Percentiles rank a stretch among this genome's conserved stretches.
Evolutionary conservation across 352 stramenopile species (phyloP).

Genomic region (Phytophthora quininea): DNA sequence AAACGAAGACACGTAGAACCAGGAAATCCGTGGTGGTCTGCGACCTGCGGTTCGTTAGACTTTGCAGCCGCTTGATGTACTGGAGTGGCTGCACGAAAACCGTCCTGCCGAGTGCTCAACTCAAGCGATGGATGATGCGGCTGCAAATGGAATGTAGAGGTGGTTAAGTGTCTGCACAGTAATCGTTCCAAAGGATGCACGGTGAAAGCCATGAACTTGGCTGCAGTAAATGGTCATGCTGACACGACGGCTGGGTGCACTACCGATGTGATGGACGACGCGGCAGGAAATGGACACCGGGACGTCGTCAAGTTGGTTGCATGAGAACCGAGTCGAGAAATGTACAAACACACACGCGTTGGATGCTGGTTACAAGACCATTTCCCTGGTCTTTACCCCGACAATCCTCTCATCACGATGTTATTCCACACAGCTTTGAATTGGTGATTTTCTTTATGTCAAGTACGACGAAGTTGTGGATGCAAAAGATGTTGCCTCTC

Average conservation of each 20-base stretch:
- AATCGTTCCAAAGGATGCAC: background rate
- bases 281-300: no score
- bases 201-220: no score
- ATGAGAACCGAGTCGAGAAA: background rate
- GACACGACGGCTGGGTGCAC: no score
- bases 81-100: no score
- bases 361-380: background rate
- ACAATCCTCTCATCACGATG: background rate
- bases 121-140: background rate
- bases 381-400: background rate
- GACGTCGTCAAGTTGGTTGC: background rate
- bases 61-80: background rate
- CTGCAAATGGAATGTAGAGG: background rate
- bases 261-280: no score
- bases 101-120: background rate
- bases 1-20: no score
- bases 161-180: background rate
- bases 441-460: background rate
- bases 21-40: no score
- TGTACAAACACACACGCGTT: background rate
- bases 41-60: no score
- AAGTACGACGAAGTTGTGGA: constrained; percentile 3
- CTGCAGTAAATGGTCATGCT: no score
- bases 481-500: background rate
- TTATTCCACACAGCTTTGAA: background rate